Evolutionary conservation across 352 stramenopile species (phyloP).

Genomic region (Phytophthora fragariae): DNA sequence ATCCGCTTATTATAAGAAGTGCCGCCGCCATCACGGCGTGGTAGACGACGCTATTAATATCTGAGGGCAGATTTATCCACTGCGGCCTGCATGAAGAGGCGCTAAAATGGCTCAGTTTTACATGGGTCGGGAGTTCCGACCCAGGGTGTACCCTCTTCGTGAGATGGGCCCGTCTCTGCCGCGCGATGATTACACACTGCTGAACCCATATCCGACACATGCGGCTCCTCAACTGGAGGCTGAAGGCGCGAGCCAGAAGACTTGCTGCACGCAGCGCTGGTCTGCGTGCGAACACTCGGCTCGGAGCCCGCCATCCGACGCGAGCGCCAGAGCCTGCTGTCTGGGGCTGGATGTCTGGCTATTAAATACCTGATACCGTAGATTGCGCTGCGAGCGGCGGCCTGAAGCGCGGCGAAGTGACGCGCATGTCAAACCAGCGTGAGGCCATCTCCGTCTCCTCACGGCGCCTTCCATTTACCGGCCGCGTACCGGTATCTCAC

Average conservation of each 20-base stretch:
- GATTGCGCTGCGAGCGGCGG: not conserved
- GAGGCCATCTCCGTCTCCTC: not conserved
- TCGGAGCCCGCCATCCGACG: not conserved
- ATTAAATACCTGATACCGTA: not conserved
- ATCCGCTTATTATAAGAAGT: not conserved
- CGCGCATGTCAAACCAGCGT: slow-evolving; percentile 3
- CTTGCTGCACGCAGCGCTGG: not conserved
- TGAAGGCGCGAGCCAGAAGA: not conserved
- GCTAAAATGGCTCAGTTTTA: slow-evolving; percentile 5
- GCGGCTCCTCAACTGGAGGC: not conserved
- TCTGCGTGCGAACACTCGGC: not conserved
- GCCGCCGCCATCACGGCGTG: not conserved
- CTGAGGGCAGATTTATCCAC: too few relatives aligned
- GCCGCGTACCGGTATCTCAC: slow-evolving; percentile 6
- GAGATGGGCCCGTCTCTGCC: slow-evolving; percentile 17
- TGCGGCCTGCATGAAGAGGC: too few relatives aligned
- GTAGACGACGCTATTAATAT: not conserved
- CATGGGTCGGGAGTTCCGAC: not conserved
- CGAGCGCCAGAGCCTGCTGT: not conserved
- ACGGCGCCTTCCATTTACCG: not conserved
- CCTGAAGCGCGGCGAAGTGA: not conserved
- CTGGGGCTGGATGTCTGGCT: not conserved
- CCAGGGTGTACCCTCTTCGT: not conserved
- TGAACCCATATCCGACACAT: slow-evolving; percentile 24
- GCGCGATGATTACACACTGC: slow-evolving; percentile 14